These are phyloP conservation scores for Xylaria acuta DNA, from an alignment of 495 filamentous ascomycete species.

Conservation along the genomic window DNA sequence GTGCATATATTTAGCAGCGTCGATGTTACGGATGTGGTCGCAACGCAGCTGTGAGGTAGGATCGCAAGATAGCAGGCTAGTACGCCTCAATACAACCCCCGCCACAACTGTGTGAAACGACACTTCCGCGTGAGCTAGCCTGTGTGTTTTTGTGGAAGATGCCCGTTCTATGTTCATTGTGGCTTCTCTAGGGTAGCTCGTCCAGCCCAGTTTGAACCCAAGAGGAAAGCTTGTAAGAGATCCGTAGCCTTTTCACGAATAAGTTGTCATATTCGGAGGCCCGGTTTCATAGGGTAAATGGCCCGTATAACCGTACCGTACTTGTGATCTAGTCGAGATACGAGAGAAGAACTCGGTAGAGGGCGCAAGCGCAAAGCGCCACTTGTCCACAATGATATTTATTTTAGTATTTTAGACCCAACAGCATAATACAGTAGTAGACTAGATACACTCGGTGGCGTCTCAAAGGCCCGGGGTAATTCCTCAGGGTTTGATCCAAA, in stretches of 20 bases:
- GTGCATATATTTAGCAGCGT: constrained; percentile 14
- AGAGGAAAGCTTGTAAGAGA: background rate
- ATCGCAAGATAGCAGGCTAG: constrained; percentile 9
- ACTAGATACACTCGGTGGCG: background rate
- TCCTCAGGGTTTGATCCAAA: background rate
- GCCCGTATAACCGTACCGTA: too few species aligned
- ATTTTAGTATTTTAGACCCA: too few species aligned
- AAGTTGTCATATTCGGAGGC: background rate
- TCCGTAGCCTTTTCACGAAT: background rate
- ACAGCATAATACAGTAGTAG: too few species aligned
- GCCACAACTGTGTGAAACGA: background rate
- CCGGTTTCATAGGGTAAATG: background rate
- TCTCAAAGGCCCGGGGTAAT: background rate
- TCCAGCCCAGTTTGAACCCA: background rate
- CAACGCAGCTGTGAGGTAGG: background rate
- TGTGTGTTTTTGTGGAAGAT: background rate
- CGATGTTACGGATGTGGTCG: background rate
- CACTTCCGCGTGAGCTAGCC: background rate
- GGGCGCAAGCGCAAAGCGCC: background rate
- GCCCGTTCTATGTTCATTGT: background rate
- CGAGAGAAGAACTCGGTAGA: background rate
- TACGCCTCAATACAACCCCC: constrained; percentile 8
- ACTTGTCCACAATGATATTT: background rate
- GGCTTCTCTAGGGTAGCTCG: background rate
- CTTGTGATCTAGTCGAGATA: too few species aligned